Percentiles rank a stretch among this genome's conserved stretches.
Conservation (phyloP, 2,329 filamentous ascomycete genomes). For the Xylariomycetidae sp. region DNA sequence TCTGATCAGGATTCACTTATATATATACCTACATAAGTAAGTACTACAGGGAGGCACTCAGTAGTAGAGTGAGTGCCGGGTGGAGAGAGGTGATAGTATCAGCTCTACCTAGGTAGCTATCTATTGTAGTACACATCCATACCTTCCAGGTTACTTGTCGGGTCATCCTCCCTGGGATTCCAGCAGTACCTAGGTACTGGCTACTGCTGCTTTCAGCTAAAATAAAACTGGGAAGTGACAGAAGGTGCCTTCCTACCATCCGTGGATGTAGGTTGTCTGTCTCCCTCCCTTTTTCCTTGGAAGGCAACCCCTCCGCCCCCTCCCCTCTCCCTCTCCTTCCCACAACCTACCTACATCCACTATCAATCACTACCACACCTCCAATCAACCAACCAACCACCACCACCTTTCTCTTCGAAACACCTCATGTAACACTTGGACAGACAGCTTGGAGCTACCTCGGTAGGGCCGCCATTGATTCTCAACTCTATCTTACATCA, state of each 20-base stretch:
- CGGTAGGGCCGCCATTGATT: slow-evolving; percentile 16
- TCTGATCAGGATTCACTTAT: no score
- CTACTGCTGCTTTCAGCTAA: not conserved
- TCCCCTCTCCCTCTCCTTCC: slow-evolving; percentile 1
- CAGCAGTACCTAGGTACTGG: no score
- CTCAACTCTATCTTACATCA: slow-evolving; percentile 5
- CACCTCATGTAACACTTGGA: slow-evolving; percentile 39
- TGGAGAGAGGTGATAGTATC: no score
- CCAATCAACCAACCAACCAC: no score
- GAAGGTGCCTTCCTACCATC: no score
- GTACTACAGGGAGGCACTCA: no score
- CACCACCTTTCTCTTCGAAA: slow-evolving; percentile 36
- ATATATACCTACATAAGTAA: no score
- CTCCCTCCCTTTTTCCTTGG: slow-evolving; percentile 6
- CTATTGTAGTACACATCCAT: not conserved
- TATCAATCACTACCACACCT: no score
- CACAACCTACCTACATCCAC: slow-evolving; percentile 2
- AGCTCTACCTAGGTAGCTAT: no score
- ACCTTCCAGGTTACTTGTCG: not conserved
- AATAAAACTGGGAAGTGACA: no score
- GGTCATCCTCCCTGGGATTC: not conserved
- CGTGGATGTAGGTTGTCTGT: not conserved
- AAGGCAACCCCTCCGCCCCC: slow-evolving; percentile 3
- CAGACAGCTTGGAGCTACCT: slow-evolving; percentile 34
- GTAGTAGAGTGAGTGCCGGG: no score